Percentiles rank a stretch among this genome's conserved stretches.
phyloP scores from a whole-genome alignment of 1,284 basidiomycete species.

The Marasmius tenuissimus region DNA sequence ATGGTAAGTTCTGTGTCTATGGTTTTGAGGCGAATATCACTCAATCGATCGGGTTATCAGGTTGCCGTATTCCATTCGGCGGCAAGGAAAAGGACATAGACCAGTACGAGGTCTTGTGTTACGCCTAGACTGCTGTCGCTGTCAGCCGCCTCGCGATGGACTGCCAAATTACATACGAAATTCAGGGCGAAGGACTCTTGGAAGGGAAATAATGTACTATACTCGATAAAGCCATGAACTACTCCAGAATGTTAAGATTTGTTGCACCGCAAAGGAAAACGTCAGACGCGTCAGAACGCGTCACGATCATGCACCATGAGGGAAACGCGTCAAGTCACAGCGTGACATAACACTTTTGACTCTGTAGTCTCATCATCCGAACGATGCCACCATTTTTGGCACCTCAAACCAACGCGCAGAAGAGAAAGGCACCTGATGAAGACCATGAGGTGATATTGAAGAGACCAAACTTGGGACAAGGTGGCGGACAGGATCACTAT shows the following conservation, averaged over 20 bases:
- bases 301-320: background rate
- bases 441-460: background rate
- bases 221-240: background rate
- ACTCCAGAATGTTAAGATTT: background rate
- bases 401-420: background rate
- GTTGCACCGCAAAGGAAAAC: background rate
- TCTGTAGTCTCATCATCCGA: background rate
- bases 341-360: background rate
- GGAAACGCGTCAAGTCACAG: background rate
- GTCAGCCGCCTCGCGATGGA: background rate
- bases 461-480: background rate
- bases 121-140: conserved; percentile 24
- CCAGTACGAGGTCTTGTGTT: conserved; percentile 18
- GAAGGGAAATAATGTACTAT: background rate
- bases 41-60: conserved; percentile 19
- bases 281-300: background rate
- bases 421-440: background rate
- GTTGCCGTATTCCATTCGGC: conserved; percentile 52
- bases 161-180: background rate
- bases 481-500: conserved; percentile 1
- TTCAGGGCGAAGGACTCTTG: background rate
- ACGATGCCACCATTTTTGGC: background rate
- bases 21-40: background rate
- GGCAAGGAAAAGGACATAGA: conserved; percentile 48
- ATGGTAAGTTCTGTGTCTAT: conserved; percentile 37